These are phyloP conservation scores for Ormosia emarginata DNA, from an alignment of 306 rosid species.

Conservation along the genomic window DNA sequence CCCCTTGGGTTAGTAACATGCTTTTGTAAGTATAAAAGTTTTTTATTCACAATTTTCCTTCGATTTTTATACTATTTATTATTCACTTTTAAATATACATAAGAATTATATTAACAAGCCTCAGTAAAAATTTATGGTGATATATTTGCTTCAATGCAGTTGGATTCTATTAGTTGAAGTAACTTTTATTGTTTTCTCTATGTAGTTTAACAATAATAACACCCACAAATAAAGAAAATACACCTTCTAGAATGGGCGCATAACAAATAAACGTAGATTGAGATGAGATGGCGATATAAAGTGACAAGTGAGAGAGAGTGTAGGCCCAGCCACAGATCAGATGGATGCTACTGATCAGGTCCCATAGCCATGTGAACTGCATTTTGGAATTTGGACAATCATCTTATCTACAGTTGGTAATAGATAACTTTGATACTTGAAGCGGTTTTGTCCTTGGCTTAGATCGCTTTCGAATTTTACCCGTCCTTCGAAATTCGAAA, in stretches of 20 bases:
- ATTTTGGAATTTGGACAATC: not conserved
- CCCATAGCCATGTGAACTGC: conserved; percentile 35
- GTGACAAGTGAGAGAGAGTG: not conserved
- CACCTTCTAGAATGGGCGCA: not conserved
- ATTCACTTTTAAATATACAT: too few species aligned
- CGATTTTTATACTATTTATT: too few species aligned
- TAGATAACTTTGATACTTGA: not conserved
- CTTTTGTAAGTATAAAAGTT: too few species aligned
- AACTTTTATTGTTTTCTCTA: too few species aligned
- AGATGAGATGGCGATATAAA: not conserved
- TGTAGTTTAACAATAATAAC: too few species aligned
- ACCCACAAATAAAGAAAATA: not conserved
- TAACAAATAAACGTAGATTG: not conserved
- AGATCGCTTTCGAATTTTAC: not conserved
- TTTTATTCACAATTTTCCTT: too few species aligned
- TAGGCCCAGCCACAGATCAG: not conserved
- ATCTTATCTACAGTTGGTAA: not conserved
- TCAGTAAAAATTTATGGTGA: too few species aligned
- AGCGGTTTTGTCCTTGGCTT: not conserved
- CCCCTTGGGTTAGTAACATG: too few species aligned
- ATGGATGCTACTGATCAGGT: not conserved
- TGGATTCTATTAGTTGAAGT: too few species aligned
- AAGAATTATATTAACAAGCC: too few species aligned
- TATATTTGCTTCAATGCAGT: too few species aligned
- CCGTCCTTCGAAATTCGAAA: not conserved